These are phyloP conservation scores for Leccinum arenicola DNA, from an alignment of 768 basidiomycete genomes.

Conservation along the genomic window DNA sequence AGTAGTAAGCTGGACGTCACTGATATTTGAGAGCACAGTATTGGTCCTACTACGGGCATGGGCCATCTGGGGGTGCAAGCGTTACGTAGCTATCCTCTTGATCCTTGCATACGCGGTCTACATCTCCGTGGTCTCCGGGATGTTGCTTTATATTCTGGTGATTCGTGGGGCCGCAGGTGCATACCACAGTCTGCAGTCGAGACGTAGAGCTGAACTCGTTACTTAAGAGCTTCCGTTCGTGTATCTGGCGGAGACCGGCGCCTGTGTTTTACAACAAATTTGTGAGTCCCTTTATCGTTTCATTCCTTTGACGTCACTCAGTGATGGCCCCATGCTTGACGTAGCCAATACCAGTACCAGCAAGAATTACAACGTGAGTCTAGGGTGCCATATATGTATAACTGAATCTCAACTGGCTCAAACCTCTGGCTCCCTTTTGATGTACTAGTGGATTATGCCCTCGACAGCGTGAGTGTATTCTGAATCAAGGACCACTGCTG, in stretches of 20 bases:
- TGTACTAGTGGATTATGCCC: background rate
- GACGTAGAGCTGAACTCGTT: background rate
- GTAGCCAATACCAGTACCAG: background rate
- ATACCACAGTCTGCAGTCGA: background rate
- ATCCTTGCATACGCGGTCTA: conserved; percentile 2
- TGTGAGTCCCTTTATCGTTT: background rate
- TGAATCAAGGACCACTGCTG: background rate
- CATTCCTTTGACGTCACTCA: background rate
- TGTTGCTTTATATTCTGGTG: background rate
- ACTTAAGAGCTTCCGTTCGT: background rate
- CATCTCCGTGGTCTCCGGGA: background rate
- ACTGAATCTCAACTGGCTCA: background rate
- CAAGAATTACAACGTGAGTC: background rate
- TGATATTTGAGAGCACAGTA: background rate
- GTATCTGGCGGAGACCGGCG: background rate
- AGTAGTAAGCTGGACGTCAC: background rate
- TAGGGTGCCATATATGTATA: background rate
- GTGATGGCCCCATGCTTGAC: background rate
- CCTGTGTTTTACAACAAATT: background rate
- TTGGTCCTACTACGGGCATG: conserved; percentile 16
- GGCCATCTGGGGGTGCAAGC: conserved; percentile 15
- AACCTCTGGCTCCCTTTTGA: background rate
- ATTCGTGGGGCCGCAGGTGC: background rate
- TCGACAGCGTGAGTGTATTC: background rate
- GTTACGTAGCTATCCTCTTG: background rate